phyloP scores from a whole-genome alignment of 352 stramenopile species.

The Phytophthora macrochlamydospora region DNA sequence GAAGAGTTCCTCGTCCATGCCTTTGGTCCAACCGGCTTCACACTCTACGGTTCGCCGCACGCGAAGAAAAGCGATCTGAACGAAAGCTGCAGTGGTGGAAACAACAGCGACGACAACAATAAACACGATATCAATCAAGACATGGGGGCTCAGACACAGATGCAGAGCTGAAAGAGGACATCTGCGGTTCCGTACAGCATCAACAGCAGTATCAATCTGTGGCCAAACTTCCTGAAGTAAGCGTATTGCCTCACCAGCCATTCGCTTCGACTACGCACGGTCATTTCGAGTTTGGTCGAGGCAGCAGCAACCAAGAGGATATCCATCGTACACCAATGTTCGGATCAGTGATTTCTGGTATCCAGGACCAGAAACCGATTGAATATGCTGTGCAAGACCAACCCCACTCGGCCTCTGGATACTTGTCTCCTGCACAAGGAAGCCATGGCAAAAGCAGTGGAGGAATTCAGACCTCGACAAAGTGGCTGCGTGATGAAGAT shows the following conservation, averaged over 20 bases:
- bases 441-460: slow-evolving; percentile 17
- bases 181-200: slow-evolving; percentile 36
- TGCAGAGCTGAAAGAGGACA: slow-evolving; percentile 38
- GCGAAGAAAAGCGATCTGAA: slow-evolving; percentile 36
- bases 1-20: slow-evolving; percentile 78
- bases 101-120: slow-evolving; percentile 35
- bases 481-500: slow-evolving; percentile 93
- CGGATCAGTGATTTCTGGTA: slow-evolving; percentile 15
- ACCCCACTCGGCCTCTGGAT: slow-evolving; percentile 82
- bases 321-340: slow-evolving; percentile 9
- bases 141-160: slow-evolving; percentile 24
- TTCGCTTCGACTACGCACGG: slow-evolving; percentile 27
- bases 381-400: slow-evolving; percentile 84
- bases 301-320: slow-evolving; percentile 25
- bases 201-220: slow-evolving; percentile 24
- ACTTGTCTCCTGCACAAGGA: slow-evolving; percentile 13
- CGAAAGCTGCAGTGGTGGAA: slow-evolving; percentile 33
- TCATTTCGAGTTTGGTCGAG: slow-evolving; percentile 22
- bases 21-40: slow-evolving; percentile 65
- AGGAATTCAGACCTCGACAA: slow-evolving; percentile 38
- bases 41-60: slow-evolving; percentile 38
- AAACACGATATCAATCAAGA: slow-evolving; percentile 21
- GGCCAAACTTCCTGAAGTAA: slow-evolving; percentile 27
- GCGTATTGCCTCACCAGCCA: slow-evolving; percentile 20
- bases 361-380: slow-evolving; percentile 47